Base-by-base conservation (phyloP, 2,329 filamentous ascomycete species). In the Trichoderma semiorbis region DNA sequence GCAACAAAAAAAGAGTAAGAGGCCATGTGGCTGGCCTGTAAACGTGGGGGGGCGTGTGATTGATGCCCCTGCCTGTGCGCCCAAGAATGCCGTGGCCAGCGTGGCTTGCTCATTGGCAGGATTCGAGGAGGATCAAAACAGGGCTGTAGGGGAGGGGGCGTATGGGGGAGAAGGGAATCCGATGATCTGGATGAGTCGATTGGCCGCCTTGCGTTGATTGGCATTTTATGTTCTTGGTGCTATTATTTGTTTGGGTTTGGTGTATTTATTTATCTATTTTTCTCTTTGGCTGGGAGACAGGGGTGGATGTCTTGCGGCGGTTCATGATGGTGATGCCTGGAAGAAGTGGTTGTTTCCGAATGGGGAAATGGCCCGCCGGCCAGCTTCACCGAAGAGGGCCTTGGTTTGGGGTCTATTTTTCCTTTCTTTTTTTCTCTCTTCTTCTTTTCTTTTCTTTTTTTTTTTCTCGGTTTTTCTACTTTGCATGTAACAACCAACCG, bases 171-270 rank as follows among this genome's bases (percentile, higher is more conserved):
- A 30, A 34, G 50, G 24, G 47, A 47, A 50, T 67, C 64, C 64
- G 64, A 67, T 57, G 64, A 67, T 67, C 64, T 67, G 64, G 32
- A 39, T 57, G 65, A 58, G 32, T 68, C 57, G 53, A 68, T 68
- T 68, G 65, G 65, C 65, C 24, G 65, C 65, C 65, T 60, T 68
- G 34, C 34, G 34, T 6, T 47, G 50, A 68, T 43, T 68, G 65
- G 65, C 30, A 11, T 34, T 14, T 34, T 60, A 34, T 30, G 47
- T 53, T 53, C 47, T 53, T 30, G 24, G 32, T 47, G 7, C 21
- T 55, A 18, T 21, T 21, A 14, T 60, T 60, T 18, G 11, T 4
- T 60, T 18, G 21, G 28, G 28, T 8, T 0, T 39, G 36, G 36
- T 39, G 7, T 39, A 39, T 39, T 39, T 39, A 16, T 39, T 43